Evolutionary conservation across 1,284 basidiomycete species (phyloP).

Genomic region (Coriolopsis trogii): DNA sequence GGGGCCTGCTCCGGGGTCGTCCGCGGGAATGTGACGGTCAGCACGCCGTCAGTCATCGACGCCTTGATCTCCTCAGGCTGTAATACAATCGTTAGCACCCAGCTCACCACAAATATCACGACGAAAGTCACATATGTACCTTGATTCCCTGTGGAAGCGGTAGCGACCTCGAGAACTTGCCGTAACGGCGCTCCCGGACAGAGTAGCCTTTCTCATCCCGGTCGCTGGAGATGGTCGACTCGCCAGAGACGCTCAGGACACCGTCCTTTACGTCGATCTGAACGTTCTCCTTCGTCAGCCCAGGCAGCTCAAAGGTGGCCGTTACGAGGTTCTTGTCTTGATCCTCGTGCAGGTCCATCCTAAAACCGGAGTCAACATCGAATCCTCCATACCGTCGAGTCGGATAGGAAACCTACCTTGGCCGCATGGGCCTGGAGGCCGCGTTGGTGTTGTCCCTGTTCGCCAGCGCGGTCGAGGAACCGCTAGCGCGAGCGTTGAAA

Average conservation of each 20-base stretch:
- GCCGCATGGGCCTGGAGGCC: constrained; percentile 23
- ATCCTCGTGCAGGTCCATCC: constrained; percentile 52
- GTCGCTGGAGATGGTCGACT: constrained; percentile 37
- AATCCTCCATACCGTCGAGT: background rate
- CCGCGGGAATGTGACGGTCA: constrained; percentile 47
- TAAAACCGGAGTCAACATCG: constrained; percentile 21
- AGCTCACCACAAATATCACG: background rate
- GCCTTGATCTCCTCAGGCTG: constrained; percentile 44
- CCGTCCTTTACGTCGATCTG: constrained; percentile 44
- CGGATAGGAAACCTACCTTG: constrained; percentile 26
- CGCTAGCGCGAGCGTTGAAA: constrained; percentile 30
- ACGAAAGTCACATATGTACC: constrained; percentile 32
- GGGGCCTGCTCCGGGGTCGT: constrained; percentile 30
- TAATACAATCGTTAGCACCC: background rate
- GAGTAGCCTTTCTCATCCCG: constrained; percentile 42
- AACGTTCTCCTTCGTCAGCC: constrained; percentile 45
- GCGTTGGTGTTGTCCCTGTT: constrained; percentile 9
- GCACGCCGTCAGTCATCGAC: constrained; percentile 42
- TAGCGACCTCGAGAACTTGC: constrained; percentile 46
- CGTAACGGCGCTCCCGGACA: constrained; percentile 46
- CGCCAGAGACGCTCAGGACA: constrained; percentile 44
- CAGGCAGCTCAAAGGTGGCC: constrained; percentile 53
- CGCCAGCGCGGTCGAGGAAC: constrained; percentile 5
- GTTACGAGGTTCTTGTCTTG: constrained; percentile 42
- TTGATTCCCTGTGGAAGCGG: constrained; percentile 47